Percentiles rank a stretch among this genome's conserved stretches.
These are phyloP conservation scores for Colletotrichum scovillei DNA, from an alignment of 2,329 filamentous ascomycete genomes.

Conservation along the genomic window DNA sequence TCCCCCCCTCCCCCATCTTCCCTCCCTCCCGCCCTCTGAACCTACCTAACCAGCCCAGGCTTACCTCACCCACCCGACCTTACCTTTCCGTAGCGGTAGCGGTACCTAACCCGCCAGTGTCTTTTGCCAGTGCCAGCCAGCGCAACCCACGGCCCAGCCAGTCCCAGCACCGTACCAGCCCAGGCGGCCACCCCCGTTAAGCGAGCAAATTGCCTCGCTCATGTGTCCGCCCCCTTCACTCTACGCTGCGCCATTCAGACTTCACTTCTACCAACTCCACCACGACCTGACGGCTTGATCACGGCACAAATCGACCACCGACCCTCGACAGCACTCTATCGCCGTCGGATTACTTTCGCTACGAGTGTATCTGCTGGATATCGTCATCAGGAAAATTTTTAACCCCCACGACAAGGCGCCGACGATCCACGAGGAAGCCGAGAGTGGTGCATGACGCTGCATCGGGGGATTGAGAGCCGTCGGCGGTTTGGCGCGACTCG, in stretches of 20 bases:
- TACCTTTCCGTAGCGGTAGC: no score
- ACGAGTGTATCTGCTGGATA: constrained; percentile 19
- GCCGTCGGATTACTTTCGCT: constrained; percentile 31
- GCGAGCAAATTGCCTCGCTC: constrained; percentile 36
- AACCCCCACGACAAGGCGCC: constrained; percentile 3
- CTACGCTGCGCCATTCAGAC: constrained; percentile 36
- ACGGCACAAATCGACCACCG: constrained; percentile 32
- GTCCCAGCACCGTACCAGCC: constrained; percentile 13
- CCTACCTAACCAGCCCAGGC: neutral
- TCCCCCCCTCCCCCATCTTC: constrained; percentile 1
- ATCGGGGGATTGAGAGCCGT: constrained; percentile 49
- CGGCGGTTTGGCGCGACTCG: constrained; percentile 52
- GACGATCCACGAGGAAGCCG: constrained; percentile 24
- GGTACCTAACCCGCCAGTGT: neutral
- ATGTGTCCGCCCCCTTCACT: constrained; percentile 37
- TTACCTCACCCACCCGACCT: constrained; percentile 9
- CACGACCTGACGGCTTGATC: constrained; percentile 32
- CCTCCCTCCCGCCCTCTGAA: neutral
- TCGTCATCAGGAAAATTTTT: constrained; percentile 12
- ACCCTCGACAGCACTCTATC: constrained; percentile 25
- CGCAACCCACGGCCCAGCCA: constrained; percentile 22
- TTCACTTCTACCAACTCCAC: constrained; percentile 37
- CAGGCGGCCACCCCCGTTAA: constrained; percentile 35
- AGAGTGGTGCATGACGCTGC: constrained; percentile 47
- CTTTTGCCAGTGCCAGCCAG: constrained; percentile 31